Conservation (phyloP, 345 rosid genomes). For the Gossypium ekmanianum region DNA sequence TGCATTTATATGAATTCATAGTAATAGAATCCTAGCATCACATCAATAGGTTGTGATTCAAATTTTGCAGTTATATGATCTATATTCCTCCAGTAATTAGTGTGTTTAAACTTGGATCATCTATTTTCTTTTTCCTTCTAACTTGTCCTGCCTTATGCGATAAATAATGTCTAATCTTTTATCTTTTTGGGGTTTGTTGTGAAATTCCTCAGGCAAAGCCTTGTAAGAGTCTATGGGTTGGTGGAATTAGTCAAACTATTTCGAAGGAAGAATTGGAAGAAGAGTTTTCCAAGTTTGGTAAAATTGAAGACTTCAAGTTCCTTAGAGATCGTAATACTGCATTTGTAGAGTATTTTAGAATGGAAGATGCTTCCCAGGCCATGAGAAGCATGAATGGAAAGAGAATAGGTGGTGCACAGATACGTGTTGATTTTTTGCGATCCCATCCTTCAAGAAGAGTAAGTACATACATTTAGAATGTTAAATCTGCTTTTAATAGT, state of each 20-base stretch:
- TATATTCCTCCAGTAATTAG: neutral
- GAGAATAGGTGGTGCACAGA: constrained; percentile 67
- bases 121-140: neutral
- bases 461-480: constrained; percentile 26
- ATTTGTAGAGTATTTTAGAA: constrained; percentile 50
- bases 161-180: no score
- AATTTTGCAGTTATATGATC: neutral
- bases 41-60: neutral
- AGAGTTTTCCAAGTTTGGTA: constrained; percentile 71
- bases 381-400: constrained; percentile 75
- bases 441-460: constrained; percentile 71
- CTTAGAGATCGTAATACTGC: constrained; percentile 74
- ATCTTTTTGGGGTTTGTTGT: neutral
- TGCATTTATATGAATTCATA: neutral
- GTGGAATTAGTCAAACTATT: constrained; percentile 70
- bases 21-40: neutral
- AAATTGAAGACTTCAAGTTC: constrained; percentile 75
- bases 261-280: constrained; percentile 64
- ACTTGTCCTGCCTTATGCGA: no score
- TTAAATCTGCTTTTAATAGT: neutral
- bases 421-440: constrained; percentile 88
- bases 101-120: neutral
- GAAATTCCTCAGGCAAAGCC: constrained; percentile 68
- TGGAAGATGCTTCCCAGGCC: constrained; percentile 75
- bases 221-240: constrained; percentile 76